A percentile compares a stretch with the other conserved stretches of the same genome.
phyloP scores from a whole-genome alignment of 495 filamentous ascomycete genomes.

The Penicillium odoratum region DNA sequence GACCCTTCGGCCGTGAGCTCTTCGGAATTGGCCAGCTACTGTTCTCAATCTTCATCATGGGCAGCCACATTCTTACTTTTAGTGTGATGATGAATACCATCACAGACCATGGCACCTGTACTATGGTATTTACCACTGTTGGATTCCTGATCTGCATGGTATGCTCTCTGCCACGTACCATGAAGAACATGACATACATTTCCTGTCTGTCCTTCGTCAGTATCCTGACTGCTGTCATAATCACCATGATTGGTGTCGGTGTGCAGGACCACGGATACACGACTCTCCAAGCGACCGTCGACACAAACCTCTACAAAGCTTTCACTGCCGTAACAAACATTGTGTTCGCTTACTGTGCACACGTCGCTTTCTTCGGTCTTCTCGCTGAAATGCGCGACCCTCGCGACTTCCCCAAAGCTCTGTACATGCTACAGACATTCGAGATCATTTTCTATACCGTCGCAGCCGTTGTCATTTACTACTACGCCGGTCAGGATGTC shows the following conservation, averaged over 20 bases:
- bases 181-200: conserved; percentile 58
- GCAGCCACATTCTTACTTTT: conserved; percentile 69
- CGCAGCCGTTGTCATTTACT: conserved; percentile 56
- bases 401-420: conserved; percentile 61
- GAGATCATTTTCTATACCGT: conserved; percentile 63
- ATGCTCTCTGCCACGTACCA: conserved; percentile 63
- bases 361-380: conserved; percentile 71
- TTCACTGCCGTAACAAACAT: conserved; percentile 39
- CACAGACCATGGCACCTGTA: conserved; percentile 64
- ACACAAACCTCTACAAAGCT: conserved; percentile 29
- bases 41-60: conserved; percentile 73
- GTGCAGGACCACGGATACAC: conserved; percentile 31
- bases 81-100: conserved; percentile 67
- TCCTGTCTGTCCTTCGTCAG: conserved; percentile 61
- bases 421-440: conserved; percentile 59
- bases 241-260: conserved; percentile 69
- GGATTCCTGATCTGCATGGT: conserved; percentile 63
- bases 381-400: conserved; percentile 74
- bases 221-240: conserved; percentile 65
- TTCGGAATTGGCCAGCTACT: conserved; percentile 61
- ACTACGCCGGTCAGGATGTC: conserved; percentile 64
- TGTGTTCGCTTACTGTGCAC: conserved; percentile 42
- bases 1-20: conserved; percentile 60
- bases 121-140: conserved; percentile 64
- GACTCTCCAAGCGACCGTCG: conserved; percentile 20